A percentile compares a stretch with the other conserved stretches of the same genome.
These are phyloP conservation scores for Acrocalymma vagum DNA, from an alignment of 2,329 filamentous ascomycete species.

Conservation along the genomic window DNA sequence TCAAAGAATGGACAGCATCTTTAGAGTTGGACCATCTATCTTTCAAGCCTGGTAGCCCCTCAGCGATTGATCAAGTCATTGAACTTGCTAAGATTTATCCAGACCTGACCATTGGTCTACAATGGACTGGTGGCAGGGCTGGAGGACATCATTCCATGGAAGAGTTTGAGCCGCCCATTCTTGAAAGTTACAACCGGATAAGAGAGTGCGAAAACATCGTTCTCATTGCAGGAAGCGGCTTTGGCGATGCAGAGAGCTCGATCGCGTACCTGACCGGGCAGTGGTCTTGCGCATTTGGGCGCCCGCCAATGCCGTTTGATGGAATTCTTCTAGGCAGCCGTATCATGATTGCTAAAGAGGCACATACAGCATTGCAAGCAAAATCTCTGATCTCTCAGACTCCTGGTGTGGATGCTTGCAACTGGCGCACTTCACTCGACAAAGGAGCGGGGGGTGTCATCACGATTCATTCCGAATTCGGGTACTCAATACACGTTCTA, in stretches of 20 bases:
- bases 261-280: constrained; percentile 90
- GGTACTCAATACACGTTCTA: constrained; percentile 95
- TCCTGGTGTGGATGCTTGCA: constrained; percentile 77
- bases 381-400: constrained; percentile 92
- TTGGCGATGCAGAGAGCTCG: constrained; percentile 87
- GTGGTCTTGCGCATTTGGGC: constrained; percentile 87
- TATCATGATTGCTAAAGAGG: constrained; percentile 94
- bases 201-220: constrained; percentile 87
- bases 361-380: constrained; percentile 83
- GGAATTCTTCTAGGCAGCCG: constrained; percentile 89
- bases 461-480: constrained; percentile 96
- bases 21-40: constrained; percentile 90
- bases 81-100: constrained; percentile 94
- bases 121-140: constrained; percentile 94
- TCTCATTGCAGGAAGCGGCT: constrained; percentile 87
- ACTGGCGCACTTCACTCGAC: constrained; percentile 96
- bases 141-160: constrained; percentile 94
- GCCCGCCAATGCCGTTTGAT: constrained; percentile 95
- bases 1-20: constrained; percentile 85
- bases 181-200: constrained; percentile 90
- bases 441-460: constrained; percentile 68
- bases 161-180: constrained; percentile 90
- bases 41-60: constrained; percentile 90
- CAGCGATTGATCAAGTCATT: constrained; percentile 87
- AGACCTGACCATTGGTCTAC: constrained; percentile 85